These are phyloP conservation scores for Candida frijolesensis DNA, from an alignment of 1,139 yeast genomes.

Conservation along the genomic window DNA sequence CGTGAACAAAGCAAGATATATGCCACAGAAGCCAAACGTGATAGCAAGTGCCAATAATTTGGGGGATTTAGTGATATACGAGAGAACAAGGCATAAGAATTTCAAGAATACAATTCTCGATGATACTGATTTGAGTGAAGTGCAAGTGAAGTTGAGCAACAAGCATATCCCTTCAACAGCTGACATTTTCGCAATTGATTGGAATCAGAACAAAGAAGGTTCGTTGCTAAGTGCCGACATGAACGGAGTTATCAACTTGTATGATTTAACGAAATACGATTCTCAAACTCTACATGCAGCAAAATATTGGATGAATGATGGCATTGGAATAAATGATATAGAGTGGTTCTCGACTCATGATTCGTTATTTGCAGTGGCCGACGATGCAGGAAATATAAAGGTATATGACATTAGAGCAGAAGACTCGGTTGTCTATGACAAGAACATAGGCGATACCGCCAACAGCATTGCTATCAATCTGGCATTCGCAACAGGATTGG, in stretches of 20 bases:
- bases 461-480: slow-evolving; percentile 71
- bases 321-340: slow-evolving; percentile 58
- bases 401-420: slow-evolving; percentile 51
- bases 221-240: slow-evolving; percentile 36
- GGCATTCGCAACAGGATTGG: slow-evolving; percentile 51
- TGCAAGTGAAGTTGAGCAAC: slow-evolving; percentile 13
- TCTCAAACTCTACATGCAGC: slow-evolving; percentile 16
- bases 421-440: slow-evolving; percentile 20
- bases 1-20: slow-evolving; percentile 41
- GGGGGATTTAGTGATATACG: slow-evolving; percentile 48
- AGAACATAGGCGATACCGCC: slow-evolving; percentile 48
- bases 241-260: slow-evolving; percentile 38
- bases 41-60: slow-evolving; percentile 44
- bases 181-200: slow-evolving; percentile 48
- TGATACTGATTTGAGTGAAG: slow-evolving; percentile 28
- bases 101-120: slow-evolving; percentile 35
- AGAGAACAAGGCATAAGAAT: slow-evolving; percentile 55
- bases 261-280: slow-evolving; percentile 32
- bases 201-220: slow-evolving; percentile 46
- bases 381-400: slow-evolving; percentile 53
- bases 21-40: slow-evolving; percentile 50
- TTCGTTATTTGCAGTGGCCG: slow-evolving; percentile 56
- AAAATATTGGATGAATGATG: slow-evolving; percentile 10
- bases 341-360: slow-evolving; percentile 65
- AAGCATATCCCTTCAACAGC: slow-evolving; percentile 11